Conservation (phyloP, 1,139 yeast genomes). For the Taphrina populina region DNA sequence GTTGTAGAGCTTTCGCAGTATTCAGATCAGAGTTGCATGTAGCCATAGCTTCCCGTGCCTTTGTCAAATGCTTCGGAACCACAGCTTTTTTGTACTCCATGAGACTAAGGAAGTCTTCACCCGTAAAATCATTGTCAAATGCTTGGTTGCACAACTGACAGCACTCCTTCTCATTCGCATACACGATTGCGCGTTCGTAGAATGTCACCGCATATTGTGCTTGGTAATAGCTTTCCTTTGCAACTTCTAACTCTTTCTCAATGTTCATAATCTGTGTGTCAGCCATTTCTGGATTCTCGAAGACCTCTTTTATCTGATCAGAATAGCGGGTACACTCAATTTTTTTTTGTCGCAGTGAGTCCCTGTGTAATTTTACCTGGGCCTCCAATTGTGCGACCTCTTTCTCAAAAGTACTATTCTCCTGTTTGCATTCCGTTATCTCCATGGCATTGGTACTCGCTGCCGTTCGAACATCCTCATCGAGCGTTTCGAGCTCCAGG, state of each 20-base stretch:
- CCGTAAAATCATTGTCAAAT: constrained; percentile 26
- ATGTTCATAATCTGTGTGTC: constrained; percentile 20
- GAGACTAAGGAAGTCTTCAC: neutral
- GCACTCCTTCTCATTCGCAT: constrained; percentile 32
- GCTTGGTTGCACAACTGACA: constrained; percentile 38
- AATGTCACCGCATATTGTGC: constrained; percentile 35
- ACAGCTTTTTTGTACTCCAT: constrained; percentile 2
- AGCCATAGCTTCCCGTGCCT: constrained; percentile 11
- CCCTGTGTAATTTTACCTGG: constrained; percentile 18
- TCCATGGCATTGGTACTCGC: neutral
- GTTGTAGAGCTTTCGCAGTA: neutral
- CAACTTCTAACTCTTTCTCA: constrained; percentile 30
- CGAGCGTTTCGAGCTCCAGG: neutral
- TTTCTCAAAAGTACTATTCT: constrained; percentile 7
- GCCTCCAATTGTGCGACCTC: constrained; percentile 38
- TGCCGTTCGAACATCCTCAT: constrained; percentile 4
- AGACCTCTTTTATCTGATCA: constrained; percentile 34
- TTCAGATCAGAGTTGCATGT: neutral
- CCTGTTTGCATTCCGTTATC: constrained; percentile 15
- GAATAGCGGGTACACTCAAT: constrained; percentile 3
- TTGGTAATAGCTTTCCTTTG: constrained; percentile 26
- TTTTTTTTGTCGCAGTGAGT: constrained; percentile 20
- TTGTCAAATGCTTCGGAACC: constrained; percentile 12
- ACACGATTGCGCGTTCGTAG: constrained; percentile 34
- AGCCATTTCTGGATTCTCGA: constrained; percentile 30